These are phyloP conservation scores for Medicago lupulina DNA, from an alignment of 306 rosid genomes.

Conservation along the genomic window DNA sequence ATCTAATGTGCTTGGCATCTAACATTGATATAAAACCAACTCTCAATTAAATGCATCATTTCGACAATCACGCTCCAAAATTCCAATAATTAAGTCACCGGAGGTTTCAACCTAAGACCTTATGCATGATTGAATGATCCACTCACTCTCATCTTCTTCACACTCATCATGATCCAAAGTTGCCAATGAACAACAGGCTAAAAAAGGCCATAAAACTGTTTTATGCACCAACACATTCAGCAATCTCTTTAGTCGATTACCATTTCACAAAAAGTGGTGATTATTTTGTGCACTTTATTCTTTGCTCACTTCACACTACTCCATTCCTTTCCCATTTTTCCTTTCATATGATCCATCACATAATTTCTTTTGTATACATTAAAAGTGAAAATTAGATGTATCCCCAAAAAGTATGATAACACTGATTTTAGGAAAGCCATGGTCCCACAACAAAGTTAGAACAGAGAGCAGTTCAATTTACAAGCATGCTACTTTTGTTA, in stretches of 20 bases:
- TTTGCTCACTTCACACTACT: slow-evolving; percentile 2
- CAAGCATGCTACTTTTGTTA: background rate
- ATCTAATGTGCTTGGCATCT: no score
- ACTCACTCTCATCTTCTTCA: no score
- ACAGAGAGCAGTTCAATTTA: background rate
- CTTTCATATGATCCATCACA: slow-evolving; percentile 11
- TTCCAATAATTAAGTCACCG: no score
- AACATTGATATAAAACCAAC: no score
- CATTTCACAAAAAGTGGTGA: background rate
- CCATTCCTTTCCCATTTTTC: background rate
- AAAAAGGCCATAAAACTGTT: no score
- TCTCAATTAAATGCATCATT: no score
- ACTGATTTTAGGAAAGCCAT: background rate
- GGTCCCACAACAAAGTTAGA: slow-evolving; percentile 12
- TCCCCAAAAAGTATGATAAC: background rate
- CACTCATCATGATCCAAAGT: background rate
- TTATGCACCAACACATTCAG: background rate
- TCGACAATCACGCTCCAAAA: no score
- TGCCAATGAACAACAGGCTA: background rate
- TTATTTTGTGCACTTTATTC: background rate
- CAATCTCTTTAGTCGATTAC: background rate
- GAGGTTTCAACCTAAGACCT: no score
- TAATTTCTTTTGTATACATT: background rate
- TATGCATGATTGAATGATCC: no score
- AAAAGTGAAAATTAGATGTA: background rate